Evolutionary conservation across 306 rosid species (phyloP), one percentile per base, ranked within the genome.

Genomic region (Sindora glabra): DNA sequence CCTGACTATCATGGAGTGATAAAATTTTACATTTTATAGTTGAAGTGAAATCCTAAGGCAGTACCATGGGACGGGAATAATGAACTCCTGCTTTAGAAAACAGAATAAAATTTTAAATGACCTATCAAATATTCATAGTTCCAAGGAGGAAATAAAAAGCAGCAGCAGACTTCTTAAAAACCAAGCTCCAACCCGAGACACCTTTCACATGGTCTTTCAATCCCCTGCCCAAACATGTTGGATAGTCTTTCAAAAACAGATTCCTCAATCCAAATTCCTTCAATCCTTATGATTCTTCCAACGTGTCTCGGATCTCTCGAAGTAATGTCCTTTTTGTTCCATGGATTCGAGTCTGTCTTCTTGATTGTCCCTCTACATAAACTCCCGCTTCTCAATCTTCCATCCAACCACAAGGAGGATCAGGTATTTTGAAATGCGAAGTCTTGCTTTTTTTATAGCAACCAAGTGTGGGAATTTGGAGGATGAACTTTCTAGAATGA

Each of bases 401-500:
- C n/a, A n/a, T n/a, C n/a, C n/a, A n/a, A n/a, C n/a, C n/a, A n/a
- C n/a, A n/a, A n/a, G n/a, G n/a, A n/a, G n/a, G n/a, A n/a, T n/a
- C n/a, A n/a, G n/a, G n/a, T n/a, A n/a, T n/a, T n/a, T n/a, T n/a
- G n/a, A n/a, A n/a, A n/a, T n/a, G n/a, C n/a, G n/a, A n/a, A n/a
- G n/a, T n/a, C n/a, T n/a, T n/a, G n/a, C n/a, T n/a, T 36, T 36
- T 36, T 0, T 36, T 36, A 0, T 36, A 56, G 38, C 32, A 19
- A 73, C 69, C 76, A 79, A 64, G 68, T 65, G 68, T 57, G 50
- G 16, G 56, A 78, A 80, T 58, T 29, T 89, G 79, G 83, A 89
- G 73, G 73, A 69, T n/a, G 88, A 89, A 48, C 80, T 89, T 59
- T 69, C 66, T 2, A 80, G 62, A 51, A 34, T 81, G 67, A 85